Evolutionary conservation across 768 basidiomycete species (phyloP).

Genomic region (Mycena floridula): DNA sequence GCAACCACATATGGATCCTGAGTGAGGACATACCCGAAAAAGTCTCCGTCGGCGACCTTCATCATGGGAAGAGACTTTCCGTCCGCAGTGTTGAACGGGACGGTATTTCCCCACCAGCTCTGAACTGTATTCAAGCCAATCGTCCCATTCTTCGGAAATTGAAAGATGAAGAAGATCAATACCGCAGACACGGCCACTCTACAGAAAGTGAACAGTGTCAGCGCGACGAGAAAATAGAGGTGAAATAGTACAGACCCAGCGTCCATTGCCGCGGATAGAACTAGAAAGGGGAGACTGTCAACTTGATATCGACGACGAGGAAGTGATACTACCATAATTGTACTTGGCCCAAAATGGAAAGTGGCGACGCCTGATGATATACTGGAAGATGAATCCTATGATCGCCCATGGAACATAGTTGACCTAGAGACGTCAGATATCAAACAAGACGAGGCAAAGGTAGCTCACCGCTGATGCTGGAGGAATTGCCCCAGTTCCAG

Average conservation of each 20-base stretch:
- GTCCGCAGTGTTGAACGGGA: conserved; percentile 32
- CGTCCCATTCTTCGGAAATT: conserved; percentile 55
- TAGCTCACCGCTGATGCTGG: conserved; percentile 52
- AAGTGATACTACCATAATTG: no score
- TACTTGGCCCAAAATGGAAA: conserved; percentile 72
- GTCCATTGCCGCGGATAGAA: conserved; percentile 49
- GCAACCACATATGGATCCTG: background rate
- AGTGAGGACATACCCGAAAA: conserved; percentile 25
- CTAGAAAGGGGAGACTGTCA: no score
- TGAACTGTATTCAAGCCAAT: conserved; percentile 51
- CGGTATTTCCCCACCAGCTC: conserved; percentile 69
- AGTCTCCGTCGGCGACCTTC: conserved; percentile 21
- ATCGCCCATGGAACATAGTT: conserved; percentile 68
- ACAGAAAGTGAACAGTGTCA: no score
- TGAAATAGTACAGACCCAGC: no score
- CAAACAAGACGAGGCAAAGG: no score
- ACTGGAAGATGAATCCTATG: conserved; percentile 63
- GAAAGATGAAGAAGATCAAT: conserved; percentile 46
- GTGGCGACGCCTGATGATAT: conserved; percentile 48
- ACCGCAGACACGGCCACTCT: conserved; percentile 37
- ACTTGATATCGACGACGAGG: no score
- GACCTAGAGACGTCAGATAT: no score
- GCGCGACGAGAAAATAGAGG: no score
- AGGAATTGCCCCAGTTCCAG: conserved; percentile 54
- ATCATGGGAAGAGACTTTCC: conserved; percentile 28